A percentile compares a stretch with the other conserved stretches of the same genome.
Evolutionary conservation across 2,329 filamentous ascomycete genomes (phyloP).

Genomic region (Plectosphaerella plurivora): DNA sequence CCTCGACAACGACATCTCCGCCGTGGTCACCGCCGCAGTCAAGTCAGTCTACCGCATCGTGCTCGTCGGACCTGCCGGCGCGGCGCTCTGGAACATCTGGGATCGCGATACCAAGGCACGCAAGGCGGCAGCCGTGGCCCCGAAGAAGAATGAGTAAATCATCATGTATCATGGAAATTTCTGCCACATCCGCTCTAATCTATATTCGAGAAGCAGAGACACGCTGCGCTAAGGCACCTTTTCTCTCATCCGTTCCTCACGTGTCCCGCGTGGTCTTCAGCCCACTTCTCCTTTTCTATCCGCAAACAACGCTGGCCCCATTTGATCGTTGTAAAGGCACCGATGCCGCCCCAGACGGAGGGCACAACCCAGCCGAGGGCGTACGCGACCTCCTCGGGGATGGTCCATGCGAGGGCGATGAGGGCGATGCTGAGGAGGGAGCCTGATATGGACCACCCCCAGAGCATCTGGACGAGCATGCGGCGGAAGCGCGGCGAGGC

Average conservation of each 20-base stretch:
- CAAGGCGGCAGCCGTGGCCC: background rate
- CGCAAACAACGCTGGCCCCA: conserved; percentile 7
- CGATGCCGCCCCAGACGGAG: conserved; percentile 6
- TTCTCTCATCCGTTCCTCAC: background rate
- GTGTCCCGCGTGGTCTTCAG: conserved; percentile 4
- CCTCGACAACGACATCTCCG: background rate
- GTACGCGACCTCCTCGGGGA: conserved; percentile 9
- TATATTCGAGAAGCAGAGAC: background rate
- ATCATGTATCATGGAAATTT: background rate
- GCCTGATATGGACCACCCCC: conserved; percentile 35
- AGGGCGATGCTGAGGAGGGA: conserved; percentile 25
- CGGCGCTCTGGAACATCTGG: conserved; percentile 13
- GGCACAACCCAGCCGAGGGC: conserved; percentile 9
- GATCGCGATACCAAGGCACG: conserved; percentile 10
- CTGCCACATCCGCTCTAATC: conserved; percentile 19
- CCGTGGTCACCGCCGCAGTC: background rate
- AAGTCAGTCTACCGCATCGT: conserved; percentile 5
- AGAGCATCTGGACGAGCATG: conserved; percentile 31
- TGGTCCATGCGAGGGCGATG: conserved; percentile 7
- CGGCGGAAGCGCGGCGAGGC: conserved; percentile 34
- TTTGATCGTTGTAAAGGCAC: conserved; percentile 8
- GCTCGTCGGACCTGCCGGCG: conserved; percentile 13
- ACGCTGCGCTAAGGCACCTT: background rate
- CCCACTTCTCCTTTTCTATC: conserved; percentile 10
- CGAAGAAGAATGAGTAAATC: conserved; percentile 1